These are phyloP conservation scores for Lactifluus subvellereus DNA, from an alignment of 768 basidiomycete species.

Conservation along the genomic window DNA sequence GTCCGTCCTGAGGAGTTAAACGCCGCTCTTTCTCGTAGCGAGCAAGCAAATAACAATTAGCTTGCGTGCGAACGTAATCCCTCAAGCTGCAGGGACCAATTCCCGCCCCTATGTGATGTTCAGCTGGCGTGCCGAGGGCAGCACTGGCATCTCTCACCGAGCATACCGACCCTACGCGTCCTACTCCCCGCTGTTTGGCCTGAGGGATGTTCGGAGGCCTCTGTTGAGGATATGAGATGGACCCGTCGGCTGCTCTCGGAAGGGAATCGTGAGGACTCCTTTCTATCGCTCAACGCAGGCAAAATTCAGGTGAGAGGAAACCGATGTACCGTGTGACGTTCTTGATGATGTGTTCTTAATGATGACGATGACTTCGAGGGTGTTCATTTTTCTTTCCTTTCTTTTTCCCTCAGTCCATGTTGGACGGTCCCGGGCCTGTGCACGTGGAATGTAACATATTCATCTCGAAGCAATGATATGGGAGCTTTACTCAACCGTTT, in stretches of 20 bases:
- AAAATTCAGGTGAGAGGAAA: neutral
- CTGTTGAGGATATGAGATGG: neutral
- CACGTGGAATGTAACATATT: too few species aligned
- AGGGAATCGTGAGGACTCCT: conserved; percentile 3
- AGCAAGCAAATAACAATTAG: neutral
- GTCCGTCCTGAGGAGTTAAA: neutral
- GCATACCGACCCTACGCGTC: neutral
- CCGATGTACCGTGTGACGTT: neutral
- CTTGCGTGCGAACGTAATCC: neutral
- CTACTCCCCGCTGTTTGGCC: conserved; percentile 5
- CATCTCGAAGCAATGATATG: too few species aligned
- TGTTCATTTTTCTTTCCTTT: too few species aligned
- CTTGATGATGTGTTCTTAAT: too few species aligned
- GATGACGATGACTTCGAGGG: too few species aligned
- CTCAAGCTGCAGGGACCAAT: neutral
- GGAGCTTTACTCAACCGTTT: too few species aligned
- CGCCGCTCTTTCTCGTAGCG: neutral
- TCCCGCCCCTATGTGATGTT: neutral
- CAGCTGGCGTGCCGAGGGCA: conserved; percentile 6
- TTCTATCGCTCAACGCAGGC: neutral
- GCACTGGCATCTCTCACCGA: conserved; percentile 2
- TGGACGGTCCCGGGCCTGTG: too few species aligned
- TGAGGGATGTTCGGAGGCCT: neutral
- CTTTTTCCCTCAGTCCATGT: too few species aligned
- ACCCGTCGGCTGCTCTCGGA: neutral